phyloP scores from a whole-genome alignment of 2,329 filamentous ascomycete species.

The Talaromyces sp. region DNA sequence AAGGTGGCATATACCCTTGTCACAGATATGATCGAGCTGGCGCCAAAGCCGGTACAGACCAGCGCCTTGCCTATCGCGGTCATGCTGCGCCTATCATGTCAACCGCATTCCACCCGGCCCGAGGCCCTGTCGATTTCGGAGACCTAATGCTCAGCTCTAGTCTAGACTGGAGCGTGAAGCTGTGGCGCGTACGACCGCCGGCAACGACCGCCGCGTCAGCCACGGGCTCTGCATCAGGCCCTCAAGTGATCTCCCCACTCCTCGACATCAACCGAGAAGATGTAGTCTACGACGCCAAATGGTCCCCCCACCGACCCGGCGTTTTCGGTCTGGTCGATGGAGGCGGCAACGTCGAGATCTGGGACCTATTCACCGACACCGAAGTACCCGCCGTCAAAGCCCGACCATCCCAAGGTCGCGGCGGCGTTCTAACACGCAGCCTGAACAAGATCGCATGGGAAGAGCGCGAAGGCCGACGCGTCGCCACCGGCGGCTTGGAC shows the following conservation, averaged over 20 bases:
- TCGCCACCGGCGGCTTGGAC: conserved; percentile 89
- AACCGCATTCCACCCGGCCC: conserved; percentile 88
- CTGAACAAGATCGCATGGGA: conserved; percentile 96
- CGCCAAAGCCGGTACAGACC: conserved; percentile 91
- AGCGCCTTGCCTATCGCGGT: conserved; percentile 78
- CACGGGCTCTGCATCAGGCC: conserved; percentile 26
- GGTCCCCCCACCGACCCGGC: conserved; percentile 90
- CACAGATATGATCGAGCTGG: conserved; percentile 96
- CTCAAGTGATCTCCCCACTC: conserved; percentile 62
- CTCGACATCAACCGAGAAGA: conserved; percentile 92
- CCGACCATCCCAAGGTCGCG: conserved; percentile 59
- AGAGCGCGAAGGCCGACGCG: conserved; percentile 73
- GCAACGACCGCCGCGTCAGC: conserved; percentile 35
- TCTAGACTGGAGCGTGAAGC: conserved; percentile 93
- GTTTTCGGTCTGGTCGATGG: conserved; percentile 95
- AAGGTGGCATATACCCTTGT: conserved; percentile 93
- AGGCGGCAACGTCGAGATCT: conserved; percentile 84
- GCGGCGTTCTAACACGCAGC: conserved; percentile 70
- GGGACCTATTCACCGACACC: conserved; percentile 88
- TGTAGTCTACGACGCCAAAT: conserved; percentile 90
- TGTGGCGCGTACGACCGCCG: conserved; percentile 77
- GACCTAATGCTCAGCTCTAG: conserved; percentile 90
- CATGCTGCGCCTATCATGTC: conserved; percentile 95
- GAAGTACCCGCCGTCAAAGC: conserved; percentile 86
- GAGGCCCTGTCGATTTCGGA: conserved; percentile 87